Evolutionary conservation across 129 eudicot genomes (phyloP), one percentile per base, ranked within the genome.

Genomic region (Sambucus nigra): DNA sequence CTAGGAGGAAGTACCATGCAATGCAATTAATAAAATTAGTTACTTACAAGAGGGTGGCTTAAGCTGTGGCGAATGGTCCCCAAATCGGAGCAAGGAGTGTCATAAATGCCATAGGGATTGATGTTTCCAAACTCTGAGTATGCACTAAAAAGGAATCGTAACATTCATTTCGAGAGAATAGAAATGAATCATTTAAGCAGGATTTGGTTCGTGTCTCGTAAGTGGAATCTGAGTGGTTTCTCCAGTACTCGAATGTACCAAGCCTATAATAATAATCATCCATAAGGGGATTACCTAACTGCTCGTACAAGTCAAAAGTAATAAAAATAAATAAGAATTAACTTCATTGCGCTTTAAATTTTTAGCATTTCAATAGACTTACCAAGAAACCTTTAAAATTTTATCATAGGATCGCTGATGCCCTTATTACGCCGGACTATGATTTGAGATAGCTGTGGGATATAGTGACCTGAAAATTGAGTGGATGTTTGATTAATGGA

Each of bases 321-420:
- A 42, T 13, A 42, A 42, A n/a, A 1, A 18, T 20, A 42, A 15
- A 1, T 13, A 42, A 4, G 16, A 42, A 42, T 13, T 42, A n/a
- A 42, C 38, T 12, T 7, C 18, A 40, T 2, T 7, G 4, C 3
- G 46, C 13, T 7, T 40, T 3, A 40, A 40, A 2, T 40, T 7
- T 29, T 29, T 29, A 29, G 8, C 3, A 13, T 40, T 40, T 40
- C 13, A 13, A 40, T 40, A 1, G 57, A 29, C 32, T 54, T 74
- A 83, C 94, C 80, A 83, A 49, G 70, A 79, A 69, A 40, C 87
- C 94, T 64, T 76, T 79, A 61, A 83, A 79, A 65, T 83, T n/a
- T 76, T 57, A 83, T 75, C 40, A 63, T 60, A 2, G 79, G 76
- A 39, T 75, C 73, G 17, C 63, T 63, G 46, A 63, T 55, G 17